Percentiles rank a stretch among this genome's conserved stretches.
Evolutionary conservation across 495 filamentous ascomycete species (phyloP).

Genomic region (Penicillium fimorum): DNA sequence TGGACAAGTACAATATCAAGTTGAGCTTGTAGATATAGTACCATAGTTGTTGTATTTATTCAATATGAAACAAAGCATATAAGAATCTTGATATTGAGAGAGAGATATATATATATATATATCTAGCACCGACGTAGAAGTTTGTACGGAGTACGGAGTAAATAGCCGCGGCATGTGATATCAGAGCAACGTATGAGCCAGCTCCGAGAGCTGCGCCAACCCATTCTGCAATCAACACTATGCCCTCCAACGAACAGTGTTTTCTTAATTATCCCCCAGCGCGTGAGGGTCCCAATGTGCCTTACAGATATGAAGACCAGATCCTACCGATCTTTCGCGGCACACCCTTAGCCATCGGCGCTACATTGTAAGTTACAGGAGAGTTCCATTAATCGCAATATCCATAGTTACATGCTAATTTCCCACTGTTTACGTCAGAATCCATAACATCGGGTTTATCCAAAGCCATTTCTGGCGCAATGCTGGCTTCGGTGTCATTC

Average conservation of each 20-base stretch:
- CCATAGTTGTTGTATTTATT: slow-evolving; percentile 11
- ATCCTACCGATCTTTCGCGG: slow-evolving; percentile 56
- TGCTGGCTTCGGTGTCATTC: slow-evolving; percentile 66
- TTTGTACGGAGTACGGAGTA: background rate
- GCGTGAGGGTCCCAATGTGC: slow-evolving; percentile 42
- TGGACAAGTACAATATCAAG: slow-evolving; percentile 72
- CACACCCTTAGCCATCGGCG: slow-evolving; percentile 47
- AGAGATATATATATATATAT: background rate
- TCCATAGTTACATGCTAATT: slow-evolving; percentile 1
- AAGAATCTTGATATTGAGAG: background rate
- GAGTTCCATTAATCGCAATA: slow-evolving; percentile 1
- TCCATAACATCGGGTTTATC: slow-evolving; percentile 53
- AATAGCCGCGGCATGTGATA: slow-evolving; percentile 21
- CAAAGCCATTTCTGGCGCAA: slow-evolving; percentile 69
- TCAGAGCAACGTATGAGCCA: slow-evolving; percentile 3
- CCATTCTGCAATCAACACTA: slow-evolving; percentile 13
- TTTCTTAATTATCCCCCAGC: slow-evolving; percentile 47
- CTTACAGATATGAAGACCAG: slow-evolving; percentile 49
- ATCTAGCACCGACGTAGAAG: background rate
- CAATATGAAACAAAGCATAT: slow-evolving; percentile 7
- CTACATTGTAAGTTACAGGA: slow-evolving; percentile 42
- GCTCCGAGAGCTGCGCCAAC: background rate
- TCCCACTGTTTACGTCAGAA: slow-evolving; percentile 34
- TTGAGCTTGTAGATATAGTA: slow-evolving; percentile 56
- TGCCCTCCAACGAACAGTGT: slow-evolving; percentile 22